phyloP scores from a whole-genome alignment of 2,329 filamentous ascomycete species.

The Tolypocladium cylindrosporum region DNA sequence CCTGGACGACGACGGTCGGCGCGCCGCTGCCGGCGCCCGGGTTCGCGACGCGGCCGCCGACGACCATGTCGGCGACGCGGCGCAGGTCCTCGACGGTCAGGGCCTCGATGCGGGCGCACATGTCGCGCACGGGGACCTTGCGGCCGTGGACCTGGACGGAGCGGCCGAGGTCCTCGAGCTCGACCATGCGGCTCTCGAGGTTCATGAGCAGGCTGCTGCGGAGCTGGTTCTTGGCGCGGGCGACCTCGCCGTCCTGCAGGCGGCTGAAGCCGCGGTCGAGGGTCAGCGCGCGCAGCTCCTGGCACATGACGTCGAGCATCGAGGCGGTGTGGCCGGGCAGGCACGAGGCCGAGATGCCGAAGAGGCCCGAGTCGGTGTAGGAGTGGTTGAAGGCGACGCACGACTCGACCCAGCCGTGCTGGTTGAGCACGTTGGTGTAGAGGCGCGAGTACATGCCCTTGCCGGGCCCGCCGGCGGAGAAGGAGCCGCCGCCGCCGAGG shows the following conservation, averaged over 20 bases:
- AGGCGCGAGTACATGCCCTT: conserved; percentile 99
- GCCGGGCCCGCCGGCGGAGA: conserved; percentile 90
- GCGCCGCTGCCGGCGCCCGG: conserved; percentile 69
- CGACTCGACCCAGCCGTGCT: conserved; percentile 93
- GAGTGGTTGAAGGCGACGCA: conserved; percentile 96
- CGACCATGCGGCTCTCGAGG: conserved; percentile 92
- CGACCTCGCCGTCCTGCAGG: conserved; percentile 68
- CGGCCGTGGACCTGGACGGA: conserved; percentile 95
- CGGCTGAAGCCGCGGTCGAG: conserved; percentile 64
- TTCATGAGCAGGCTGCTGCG: conserved; percentile 91
- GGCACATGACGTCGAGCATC: conserved; percentile 94
- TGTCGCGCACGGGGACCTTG: conserved; percentile 85
- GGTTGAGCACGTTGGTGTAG: conserved; percentile 96
- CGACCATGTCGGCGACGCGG: conserved; percentile 68
- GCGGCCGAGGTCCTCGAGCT: conserved; percentile 87
- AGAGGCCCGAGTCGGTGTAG: conserved; percentile 91
- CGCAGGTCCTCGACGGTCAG: conserved; percentile 74
- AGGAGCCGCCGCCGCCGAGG: conserved; percentile 90
- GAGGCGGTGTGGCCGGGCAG: conserved; percentile 64
- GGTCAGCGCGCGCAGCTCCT: conserved; percentile 71
- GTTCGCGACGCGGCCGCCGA: conserved; percentile 70
- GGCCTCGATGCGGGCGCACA: conserved; percentile 79
- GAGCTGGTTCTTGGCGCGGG: conserved; percentile 93
- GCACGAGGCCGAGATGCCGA: conserved; percentile 86
- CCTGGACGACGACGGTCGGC: conserved; percentile 90